Evolutionary conservation across 2,329 filamentous ascomycete genomes (phyloP).

Genomic region (Pyricularia sp.): DNA sequence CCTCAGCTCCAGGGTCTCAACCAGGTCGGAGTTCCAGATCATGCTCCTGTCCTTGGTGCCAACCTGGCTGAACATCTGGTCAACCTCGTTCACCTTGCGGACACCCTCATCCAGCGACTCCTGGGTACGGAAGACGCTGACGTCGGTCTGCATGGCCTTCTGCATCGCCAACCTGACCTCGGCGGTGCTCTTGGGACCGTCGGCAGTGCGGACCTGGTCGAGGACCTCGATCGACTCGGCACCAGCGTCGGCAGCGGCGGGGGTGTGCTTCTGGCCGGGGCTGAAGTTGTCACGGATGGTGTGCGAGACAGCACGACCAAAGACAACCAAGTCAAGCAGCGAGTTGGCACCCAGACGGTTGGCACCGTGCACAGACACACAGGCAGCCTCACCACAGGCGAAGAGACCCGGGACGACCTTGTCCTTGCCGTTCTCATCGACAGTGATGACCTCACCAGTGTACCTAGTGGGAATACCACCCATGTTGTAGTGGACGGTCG

Average conservation of each 20-base stretch:
- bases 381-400: slow-evolving; percentile 93
- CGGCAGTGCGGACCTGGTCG: slow-evolving; percentile 71
- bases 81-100: slow-evolving; percentile 72
- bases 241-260: slow-evolving; percentile 73
- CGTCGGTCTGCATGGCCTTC: slow-evolving; percentile 95
- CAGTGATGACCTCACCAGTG: slow-evolving; percentile 87
- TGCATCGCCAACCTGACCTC: slow-evolving; percentile 90
- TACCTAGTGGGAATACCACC: slow-evolving; percentile 96
- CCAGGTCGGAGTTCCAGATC: slow-evolving; percentile 98
- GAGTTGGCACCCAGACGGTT: slow-evolving; percentile 85
- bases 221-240: slow-evolving; percentile 76
- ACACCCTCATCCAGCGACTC: slow-evolving; percentile 91
- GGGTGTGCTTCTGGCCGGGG: slow-evolving; percentile 67
- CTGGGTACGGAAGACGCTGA: slow-evolving; percentile 92
- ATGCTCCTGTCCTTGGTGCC: slow-evolving; percentile 97
- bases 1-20: slow-evolving; percentile 88
- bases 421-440: slow-evolving; percentile 78
- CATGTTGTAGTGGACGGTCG: slow-evolving; percentile 99
- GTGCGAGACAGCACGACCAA: slow-evolving; percentile 93
- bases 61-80: slow-evolving; percentile 66
- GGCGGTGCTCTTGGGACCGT: slow-evolving; percentile 74
- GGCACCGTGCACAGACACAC: slow-evolving; percentile 94
- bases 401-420: slow-evolving; percentile 90
- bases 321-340: slow-evolving; percentile 91
- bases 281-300: slow-evolving; percentile 91